These are phyloP conservation scores for Exophiala oligosperma DNA, from an alignment of 2,329 filamentous ascomycete genomes.

Conservation along the genomic window DNA sequence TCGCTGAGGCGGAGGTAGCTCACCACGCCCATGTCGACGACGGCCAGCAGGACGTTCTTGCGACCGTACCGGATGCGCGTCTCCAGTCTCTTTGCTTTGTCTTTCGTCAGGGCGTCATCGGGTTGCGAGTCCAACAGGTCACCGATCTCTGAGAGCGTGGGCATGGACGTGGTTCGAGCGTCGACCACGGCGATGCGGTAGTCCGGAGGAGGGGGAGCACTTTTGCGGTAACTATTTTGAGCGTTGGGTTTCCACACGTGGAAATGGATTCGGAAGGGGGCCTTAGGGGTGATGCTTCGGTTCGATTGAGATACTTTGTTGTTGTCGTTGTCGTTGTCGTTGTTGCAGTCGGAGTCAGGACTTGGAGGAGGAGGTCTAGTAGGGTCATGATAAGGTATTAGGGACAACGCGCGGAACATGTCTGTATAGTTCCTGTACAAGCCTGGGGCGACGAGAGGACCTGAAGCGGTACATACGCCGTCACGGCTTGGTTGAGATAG, in stretches of 20 bases:
- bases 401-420: constrained; percentile 73
- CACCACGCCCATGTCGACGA: constrained; percentile 86
- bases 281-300: constrained; percentile 16
- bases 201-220: constrained; percentile 73
- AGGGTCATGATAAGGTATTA: constrained; percentile 72
- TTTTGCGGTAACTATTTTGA: constrained; percentile 68
- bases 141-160: constrained; percentile 70
- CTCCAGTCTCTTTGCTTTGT: constrained; percentile 59
- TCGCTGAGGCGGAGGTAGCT: constrained; percentile 84
- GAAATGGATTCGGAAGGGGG: constrained; percentile 72
- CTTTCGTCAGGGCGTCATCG: constrained; percentile 59
- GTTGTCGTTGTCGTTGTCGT: constrained; percentile 32
- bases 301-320: constrained; percentile 21
- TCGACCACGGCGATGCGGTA: constrained; percentile 83
- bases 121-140: constrained; percentile 73
- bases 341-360: no score
- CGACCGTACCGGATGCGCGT: constrained; percentile 80
- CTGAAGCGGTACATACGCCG: constrained; percentile 35
- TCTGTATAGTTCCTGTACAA: constrained; percentile 66
- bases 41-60: constrained; percentile 78
- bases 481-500: constrained; percentile 32
- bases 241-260: constrained; percentile 76
- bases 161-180: constrained; percentile 69
- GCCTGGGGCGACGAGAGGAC: constrained; percentile 63
- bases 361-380: neutral